Percentiles rank a stretch among this genome's conserved stretches.
Evolutionary conservation across 2,329 filamentous ascomycete species (phyloP).

Genomic region (Colletotrichum nymphaeae): DNA sequence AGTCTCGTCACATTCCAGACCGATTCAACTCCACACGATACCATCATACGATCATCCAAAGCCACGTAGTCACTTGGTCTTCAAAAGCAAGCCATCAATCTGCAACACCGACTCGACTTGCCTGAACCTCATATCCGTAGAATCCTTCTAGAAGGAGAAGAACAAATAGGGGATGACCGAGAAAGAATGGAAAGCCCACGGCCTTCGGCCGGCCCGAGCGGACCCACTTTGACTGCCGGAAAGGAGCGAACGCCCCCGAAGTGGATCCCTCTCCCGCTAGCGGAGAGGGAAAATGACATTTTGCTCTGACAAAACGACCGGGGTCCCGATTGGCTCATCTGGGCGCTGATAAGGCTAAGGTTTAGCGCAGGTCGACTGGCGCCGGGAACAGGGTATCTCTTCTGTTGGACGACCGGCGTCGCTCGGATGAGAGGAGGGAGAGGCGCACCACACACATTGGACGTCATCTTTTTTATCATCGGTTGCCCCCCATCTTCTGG

Average conservation of each 20-base stretch:
- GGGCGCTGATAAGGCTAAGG: slow-evolving; percentile 34
- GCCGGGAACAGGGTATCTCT: slow-evolving; percentile 22
- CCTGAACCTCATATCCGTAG: neutral
- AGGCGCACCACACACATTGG: neutral
- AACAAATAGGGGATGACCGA: neutral
- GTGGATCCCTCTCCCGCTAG: neutral
- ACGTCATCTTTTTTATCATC: slow-evolving; percentile 15
- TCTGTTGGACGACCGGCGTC: neutral
- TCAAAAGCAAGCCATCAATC: too few species aligned
- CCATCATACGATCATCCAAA: neutral
- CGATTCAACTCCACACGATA: neutral
- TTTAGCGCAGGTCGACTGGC: slow-evolving; percentile 11
- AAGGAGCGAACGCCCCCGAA: slow-evolving; percentile 12
- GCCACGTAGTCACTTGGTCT: neutral
- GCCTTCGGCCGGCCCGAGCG: slow-evolving; percentile 17
- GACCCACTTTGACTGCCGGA: neutral
- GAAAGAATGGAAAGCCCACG: neutral
- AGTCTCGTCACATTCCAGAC: neutral
- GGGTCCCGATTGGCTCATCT: slow-evolving; percentile 22
- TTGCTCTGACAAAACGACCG: slow-evolving; percentile 31
- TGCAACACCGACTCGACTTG: neutral
- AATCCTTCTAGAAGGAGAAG: slow-evolving; percentile 9
- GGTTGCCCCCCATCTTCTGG: slow-evolving; percentile 27
- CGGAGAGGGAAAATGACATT: slow-evolving; percentile 25
- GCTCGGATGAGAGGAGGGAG: neutral